These are phyloP conservation scores for Lycium ferocissimum DNA, from an alignment of 257 asterid species.

Conservation along the genomic window DNA sequence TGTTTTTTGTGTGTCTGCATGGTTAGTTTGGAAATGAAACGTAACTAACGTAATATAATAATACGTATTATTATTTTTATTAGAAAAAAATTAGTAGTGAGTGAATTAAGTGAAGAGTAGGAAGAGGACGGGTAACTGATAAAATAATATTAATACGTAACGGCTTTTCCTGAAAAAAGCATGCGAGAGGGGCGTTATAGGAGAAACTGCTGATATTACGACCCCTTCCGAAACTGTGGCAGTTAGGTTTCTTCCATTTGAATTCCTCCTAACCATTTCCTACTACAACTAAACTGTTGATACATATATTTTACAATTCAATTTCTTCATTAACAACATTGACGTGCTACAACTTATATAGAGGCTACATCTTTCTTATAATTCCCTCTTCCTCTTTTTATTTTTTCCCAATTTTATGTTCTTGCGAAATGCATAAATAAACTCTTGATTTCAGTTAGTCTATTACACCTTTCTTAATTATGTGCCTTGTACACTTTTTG, in stretches of 20 bases:
- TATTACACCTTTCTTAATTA: no score
- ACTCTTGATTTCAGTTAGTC: no score
- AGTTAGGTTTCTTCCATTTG: slow-evolving; percentile 24
- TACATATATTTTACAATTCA: neutral
- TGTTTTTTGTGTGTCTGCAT: neutral
- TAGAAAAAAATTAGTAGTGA: neutral
- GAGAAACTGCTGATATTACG: slow-evolving; percentile 38
- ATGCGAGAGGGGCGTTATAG: slow-evolving; percentile 37
- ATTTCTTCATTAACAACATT: neutral
- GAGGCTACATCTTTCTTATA: no score
- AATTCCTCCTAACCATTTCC: neutral
- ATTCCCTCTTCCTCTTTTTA: no score
- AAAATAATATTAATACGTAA: slow-evolving; percentile 36
- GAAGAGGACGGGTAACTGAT: slow-evolving; percentile 36
- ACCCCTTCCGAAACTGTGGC: slow-evolving; percentile 39
- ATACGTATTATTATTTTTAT: no score
- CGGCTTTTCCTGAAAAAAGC: slow-evolving; percentile 40
- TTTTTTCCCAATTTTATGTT: no score
- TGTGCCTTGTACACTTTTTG: no score
- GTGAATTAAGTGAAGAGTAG: neutral
- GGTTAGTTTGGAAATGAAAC: neutral
- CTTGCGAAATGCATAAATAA: no score
- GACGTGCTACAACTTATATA: no score
- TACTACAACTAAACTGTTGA: neutral
- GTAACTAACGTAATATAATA: neutral